Percentiles rank a stretch among this genome's conserved stretches.
Evolutionary conservation across 495 filamentous ascomycete species (phyloP).

Genomic region (Cercophora scortea): DNA sequence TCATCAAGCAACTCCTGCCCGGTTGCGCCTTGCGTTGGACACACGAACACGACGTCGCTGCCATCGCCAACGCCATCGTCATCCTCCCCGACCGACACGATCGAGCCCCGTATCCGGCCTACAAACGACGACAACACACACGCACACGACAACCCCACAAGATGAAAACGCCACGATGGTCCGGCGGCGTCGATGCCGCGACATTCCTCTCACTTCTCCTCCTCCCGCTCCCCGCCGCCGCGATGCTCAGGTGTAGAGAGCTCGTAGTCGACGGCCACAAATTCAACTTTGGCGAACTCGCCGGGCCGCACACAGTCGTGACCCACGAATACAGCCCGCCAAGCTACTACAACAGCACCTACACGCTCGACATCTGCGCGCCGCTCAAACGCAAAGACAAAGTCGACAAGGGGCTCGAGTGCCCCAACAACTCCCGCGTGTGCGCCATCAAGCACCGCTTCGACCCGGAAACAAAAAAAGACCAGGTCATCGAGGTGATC

Average conservation of each 20-base stretch:
- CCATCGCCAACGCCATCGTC: neutral
- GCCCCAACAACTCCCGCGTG: conserved; percentile 61
- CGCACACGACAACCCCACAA: too few relatives aligned
- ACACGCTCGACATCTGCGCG: conserved; percentile 79
- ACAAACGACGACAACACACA: neutral
- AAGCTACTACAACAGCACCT: conserved; percentile 60
- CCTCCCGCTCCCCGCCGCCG: neutral
- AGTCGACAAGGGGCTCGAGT: conserved; percentile 40
- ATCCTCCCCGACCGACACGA: neutral
- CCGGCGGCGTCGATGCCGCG: neutral
- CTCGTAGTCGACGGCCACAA: conserved; percentile 47
- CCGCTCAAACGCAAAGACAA: conserved; percentile 49
- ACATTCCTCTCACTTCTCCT: conserved; percentile 16
- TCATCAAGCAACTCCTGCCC: too few relatives aligned
- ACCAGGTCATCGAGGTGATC: conserved; percentile 42
- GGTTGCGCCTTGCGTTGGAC: too few relatives aligned
- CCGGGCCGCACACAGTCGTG: conserved; percentile 69
- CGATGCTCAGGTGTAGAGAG: conserved; percentile 45
- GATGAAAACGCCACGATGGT: too few relatives aligned
- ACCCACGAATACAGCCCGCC: conserved; percentile 42
- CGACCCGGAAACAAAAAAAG: conserved; percentile 26
- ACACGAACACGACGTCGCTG: too few relatives aligned
- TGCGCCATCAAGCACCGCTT: conserved; percentile 63
- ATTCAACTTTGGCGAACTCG: conserved; percentile 54
- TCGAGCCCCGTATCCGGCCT: neutral